Conservation (phyloP, 768 basidiomycete species). For the Naematelia aurantialba region DNA sequence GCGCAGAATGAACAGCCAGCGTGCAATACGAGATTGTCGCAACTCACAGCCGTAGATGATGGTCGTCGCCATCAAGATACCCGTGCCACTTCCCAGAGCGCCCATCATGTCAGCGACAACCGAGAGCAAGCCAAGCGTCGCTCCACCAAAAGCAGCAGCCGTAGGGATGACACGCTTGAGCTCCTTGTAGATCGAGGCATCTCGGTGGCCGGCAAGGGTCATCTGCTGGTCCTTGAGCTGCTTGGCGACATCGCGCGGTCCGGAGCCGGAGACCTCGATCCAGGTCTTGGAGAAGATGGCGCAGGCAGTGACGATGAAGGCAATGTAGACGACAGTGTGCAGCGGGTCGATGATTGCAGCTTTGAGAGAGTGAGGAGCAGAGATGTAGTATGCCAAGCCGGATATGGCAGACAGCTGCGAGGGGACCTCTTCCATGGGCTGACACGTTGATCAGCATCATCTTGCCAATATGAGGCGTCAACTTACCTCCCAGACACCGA, state of each 20-base stretch:
- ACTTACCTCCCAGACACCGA: constrained; percentile 96
- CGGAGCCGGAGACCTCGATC: constrained; percentile 97
- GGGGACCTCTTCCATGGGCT: constrained; percentile 91
- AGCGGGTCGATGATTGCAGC: constrained; percentile 87
- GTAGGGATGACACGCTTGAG: constrained; percentile 97
- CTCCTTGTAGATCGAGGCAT: constrained; percentile 99
- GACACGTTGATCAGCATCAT: constrained; percentile 6
- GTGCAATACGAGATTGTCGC: neutral
- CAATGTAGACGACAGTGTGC: constrained; percentile 84
- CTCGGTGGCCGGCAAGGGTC: constrained; percentile 79
- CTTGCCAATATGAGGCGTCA: neutral
- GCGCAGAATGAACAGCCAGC: neutral
- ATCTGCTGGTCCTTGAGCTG: constrained; percentile 98
- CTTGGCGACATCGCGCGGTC: constrained; percentile 92
- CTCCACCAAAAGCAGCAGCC: constrained; percentile 94
- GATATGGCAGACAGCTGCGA: constrained; percentile 78
- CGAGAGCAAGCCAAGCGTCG: constrained; percentile 85
- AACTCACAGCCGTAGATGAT: constrained; percentile 88
- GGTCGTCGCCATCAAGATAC: constrained; percentile 93
- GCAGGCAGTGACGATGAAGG: constrained; percentile 88
- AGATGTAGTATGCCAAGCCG: constrained; percentile 97
- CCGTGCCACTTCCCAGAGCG: constrained; percentile 80
- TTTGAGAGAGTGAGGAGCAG: constrained; percentile 88
- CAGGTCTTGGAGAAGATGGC: constrained; percentile 99
- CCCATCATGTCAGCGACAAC: constrained; percentile 93